Base-by-base conservation (phyloP, 176 grass and related monocot species). In the Rhynchospora breviuscula region DNA sequence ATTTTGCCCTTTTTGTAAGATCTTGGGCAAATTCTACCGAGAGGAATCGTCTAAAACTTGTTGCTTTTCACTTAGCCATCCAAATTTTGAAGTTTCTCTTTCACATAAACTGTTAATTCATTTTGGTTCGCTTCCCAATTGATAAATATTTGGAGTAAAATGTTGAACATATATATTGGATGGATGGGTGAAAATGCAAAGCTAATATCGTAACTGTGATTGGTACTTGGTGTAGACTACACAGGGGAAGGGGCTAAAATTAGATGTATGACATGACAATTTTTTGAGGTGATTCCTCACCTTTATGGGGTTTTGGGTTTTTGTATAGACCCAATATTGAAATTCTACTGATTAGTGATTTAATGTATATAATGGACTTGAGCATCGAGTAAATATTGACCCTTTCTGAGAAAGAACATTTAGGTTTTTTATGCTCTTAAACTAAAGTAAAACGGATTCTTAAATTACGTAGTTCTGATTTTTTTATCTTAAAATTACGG, bases 261-360 rank as follows among this genome's bases (percentile, higher is more conserved):
- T 67, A 69, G 64, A 59, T 87, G 78, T 87, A 92, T 43, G 81
- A 44, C 61, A 92, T 43, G 81, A 44, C 61, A 78, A 47, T 63
- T 9, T 40, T 60, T 40, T 79, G 58, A 65, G 79, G 18, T 63
- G 68, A 31, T 75, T 83, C 22, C 78, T 92, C 83, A 78, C 85
- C 88, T 67, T 92, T 88, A 90, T 90, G 78, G 85, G 79, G 3
- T 18, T 62, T 67, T 67, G 18, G 17, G 4, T 15, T 67, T 74
- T 73, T 73, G 69, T 72, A 72, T 10, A 73, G 45, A 48, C n/a
- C 11, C 21, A 73, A 13, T 10, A 33, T n/a, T 51, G 12, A 73
- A 73, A 73, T 73, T 73, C 13, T 22, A 12, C 7, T 29, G n/a
- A n/a, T n/a, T n/a, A n/a, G 26, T 22, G 68, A 72, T 71, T 72